Base-by-base conservation (phyloP, 345 rosid genomes). In the Cardiospermum halicacabum region DNA sequence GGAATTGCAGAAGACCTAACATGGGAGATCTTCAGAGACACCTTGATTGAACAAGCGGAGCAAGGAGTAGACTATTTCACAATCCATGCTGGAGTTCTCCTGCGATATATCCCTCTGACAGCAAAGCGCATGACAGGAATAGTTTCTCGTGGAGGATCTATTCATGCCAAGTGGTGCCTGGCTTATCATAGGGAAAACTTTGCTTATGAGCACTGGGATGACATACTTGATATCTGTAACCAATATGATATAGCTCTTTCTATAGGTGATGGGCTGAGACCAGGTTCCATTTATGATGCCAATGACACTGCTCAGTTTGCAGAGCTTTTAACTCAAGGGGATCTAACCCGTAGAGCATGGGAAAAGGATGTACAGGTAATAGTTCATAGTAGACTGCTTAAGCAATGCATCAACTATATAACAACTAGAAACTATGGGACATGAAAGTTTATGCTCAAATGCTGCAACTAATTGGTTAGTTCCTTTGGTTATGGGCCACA, bases 1-100 rank as follows among this genome's bases (percentile, higher is more conserved):
- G 96, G 99, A 12, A 81, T 95, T 74, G 99, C 96, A 53, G 96
- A 91, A 72, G 80, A 95, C 69, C 93, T 95, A 48, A 91, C 53
- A 74, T 87, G 97, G 99, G 97, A 95, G 74, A 83, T 89, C 24
- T 89, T 95, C 80, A 85, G 85, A 68, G 96, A 91, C 24, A 91
- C 99, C 53, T 73, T 95, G 55, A 81, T 95, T 53, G 97, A 95
- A 72, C 99, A 95, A 72, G 97, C 99, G 51, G 96, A 91, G 81
- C 99, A 95, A 80, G 99, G 97, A 48, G 99, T 91, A 2, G 97
- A 95, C 72, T 95, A 95, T 72, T 91, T 91, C 85, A 95, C 96
- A 0, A 95, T 95, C 64, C 99, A 95, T 77, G 98, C 94, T 15
- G 98, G 98, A 22, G 96, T 91, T 62, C 76, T 95, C 53, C 82